Evolutionary conservation across 192 early-diverging fungal species (phyloP), one percentile per base, ranked within the genome.

Genomic region (Mortierella alpina): DNA sequence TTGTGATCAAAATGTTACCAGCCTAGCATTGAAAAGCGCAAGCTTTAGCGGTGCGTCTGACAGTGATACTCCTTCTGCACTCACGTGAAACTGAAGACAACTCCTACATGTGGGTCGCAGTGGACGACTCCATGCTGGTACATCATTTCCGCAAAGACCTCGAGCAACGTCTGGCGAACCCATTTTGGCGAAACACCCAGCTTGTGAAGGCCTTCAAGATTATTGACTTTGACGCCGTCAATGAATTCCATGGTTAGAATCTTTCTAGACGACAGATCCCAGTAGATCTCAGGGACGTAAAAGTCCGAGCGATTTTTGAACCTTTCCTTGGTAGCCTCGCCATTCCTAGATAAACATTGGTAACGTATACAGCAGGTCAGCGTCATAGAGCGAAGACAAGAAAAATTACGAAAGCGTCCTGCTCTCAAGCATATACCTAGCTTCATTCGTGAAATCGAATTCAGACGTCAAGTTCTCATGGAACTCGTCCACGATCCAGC

Each of bases 141-240:
- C 42, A 86, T 82, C 85, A 86, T 86, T 57, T 88, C 87, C 13
- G 84, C 76, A 86, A 88, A 88, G 46, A 88, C 73, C 58, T 88
- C 83, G 44, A 82, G 73, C 42, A 88, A 61, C 2, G 80, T 52
- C 11, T 54, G 67, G 6, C 85, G 60, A 1, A 86, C 83, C 78
- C 82, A 86, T 31, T 75, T 78, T 1, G 85, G 84, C 48, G 85
- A 82, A 7, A 81, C 75, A 23, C 82, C 83, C 7, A 86, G 59
- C 42, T 64, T 77, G 63, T 70, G 47, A 18, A 89, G 55, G 39
- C 74, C 82, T 15, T 84, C 83, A 1, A 88, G 39, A 61, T 88
- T 70, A 13, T 86, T 88, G 55, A 88, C 77, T 52, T 86, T 86
- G 55, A 86, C 70, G 50, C 87, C 87, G 15, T 84, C 62, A 49